These are phyloP conservation scores for Boechera divaricarpa DNA, from an alignment of 345 rosid species.

Conservation along the genomic window DNA sequence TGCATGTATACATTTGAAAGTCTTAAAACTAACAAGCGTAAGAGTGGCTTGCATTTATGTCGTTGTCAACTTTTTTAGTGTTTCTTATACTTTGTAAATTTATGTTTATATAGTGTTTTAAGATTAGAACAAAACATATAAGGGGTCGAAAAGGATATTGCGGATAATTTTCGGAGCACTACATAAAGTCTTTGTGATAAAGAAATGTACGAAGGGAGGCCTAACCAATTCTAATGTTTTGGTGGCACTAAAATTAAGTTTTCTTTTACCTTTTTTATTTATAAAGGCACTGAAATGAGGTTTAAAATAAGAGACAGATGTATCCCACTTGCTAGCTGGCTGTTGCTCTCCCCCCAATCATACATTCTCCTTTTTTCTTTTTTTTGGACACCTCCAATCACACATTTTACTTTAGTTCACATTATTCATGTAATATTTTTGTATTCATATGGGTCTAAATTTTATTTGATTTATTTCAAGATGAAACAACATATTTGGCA, in stretches of 20 bases:
- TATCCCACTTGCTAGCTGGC: conserved; percentile 38
- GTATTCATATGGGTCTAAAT: background rate
- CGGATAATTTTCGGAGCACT: conserved; percentile 25
- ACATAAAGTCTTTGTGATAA: conserved; percentile 5
- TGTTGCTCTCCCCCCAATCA: conserved; percentile 13
- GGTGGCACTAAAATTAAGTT: background rate
- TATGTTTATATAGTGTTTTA: background rate
- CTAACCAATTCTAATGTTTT: background rate
- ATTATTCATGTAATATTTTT: background rate
- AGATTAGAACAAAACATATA: background rate
- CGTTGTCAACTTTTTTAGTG: background rate
- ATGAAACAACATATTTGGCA: conserved; percentile 8
- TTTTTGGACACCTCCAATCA: too few relatives aligned
- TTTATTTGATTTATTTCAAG: background rate
- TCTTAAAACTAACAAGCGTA: background rate
- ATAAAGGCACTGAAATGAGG: conserved; percentile 13
- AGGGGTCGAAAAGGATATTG: background rate
- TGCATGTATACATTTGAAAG: background rate
- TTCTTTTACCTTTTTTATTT: background rate
- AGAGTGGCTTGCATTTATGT: background rate
- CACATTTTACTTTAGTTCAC: background rate
- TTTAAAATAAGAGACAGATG: conserved; percentile 36
- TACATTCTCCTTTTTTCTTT: background rate
- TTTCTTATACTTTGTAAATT: background rate
- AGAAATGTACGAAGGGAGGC: background rate